phyloP scores from a whole-genome alignment of 257 asterid genomes.

The Mitragyna speciosa region DNA sequence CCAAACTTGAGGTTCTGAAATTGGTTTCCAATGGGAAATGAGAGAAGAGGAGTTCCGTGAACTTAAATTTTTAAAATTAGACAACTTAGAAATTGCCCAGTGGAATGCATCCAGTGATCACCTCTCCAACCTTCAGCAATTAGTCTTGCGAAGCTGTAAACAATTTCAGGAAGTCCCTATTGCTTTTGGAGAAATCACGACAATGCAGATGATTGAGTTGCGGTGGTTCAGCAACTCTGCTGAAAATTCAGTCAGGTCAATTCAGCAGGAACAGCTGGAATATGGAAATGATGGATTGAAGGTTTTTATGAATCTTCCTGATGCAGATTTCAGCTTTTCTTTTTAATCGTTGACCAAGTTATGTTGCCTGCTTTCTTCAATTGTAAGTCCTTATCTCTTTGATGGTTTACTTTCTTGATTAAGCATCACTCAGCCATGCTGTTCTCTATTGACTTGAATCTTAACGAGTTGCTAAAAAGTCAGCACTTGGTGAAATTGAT shows the following conservation, averaged over 20 bases:
- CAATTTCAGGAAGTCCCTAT: constrained; percentile 4
- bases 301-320: background rate
- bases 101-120: constrained; percentile 14
- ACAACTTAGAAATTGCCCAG: background rate
- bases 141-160: constrained; percentile 2
- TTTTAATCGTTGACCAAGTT: no score
- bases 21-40: constrained; percentile 5
- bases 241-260: background rate
- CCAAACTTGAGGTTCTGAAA: background rate
- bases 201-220: constrained; percentile 1
- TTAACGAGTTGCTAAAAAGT: no score
- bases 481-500: no score
- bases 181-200: background rate
- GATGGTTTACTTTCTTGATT: no score
- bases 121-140: background rate
- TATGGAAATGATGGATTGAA: background rate
- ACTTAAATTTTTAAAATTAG: constrained; percentile 8
- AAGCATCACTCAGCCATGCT: no score
- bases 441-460: no score
- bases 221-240: constrained; percentile 1
- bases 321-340: background rate
- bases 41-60: background rate
- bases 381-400: no score
- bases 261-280: background rate
- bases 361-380: no score